phyloP scores from a whole-genome alignment of 2,329 filamentous ascomycete genomes.

The Neofusicoccum parvum region DNA sequence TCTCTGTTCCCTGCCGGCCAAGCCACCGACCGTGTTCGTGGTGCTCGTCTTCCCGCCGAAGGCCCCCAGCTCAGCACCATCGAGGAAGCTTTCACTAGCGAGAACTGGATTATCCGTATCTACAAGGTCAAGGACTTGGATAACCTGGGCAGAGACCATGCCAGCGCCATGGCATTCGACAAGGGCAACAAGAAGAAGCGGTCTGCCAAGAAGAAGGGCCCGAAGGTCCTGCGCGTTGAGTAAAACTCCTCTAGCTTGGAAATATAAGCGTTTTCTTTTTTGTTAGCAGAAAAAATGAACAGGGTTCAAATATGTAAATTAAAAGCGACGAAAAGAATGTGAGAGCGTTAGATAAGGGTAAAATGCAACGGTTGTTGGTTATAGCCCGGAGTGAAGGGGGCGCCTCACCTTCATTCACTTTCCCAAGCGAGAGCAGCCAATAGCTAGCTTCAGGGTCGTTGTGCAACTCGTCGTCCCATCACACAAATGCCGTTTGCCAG shows the following conservation, averaged over 20 bases:
- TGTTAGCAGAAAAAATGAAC: slow-evolving; percentile 6
- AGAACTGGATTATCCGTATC: slow-evolving; percentile 99
- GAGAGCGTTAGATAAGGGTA: slow-evolving; percentile 9
- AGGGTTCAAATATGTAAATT: slow-evolving; percentile 7
- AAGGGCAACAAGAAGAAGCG: slow-evolving; percentile 85
- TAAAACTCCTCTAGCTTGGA: slow-evolving; percentile 44
- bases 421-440: background rate
- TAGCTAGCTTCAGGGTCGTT: background rate
- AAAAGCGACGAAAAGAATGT: slow-evolving; percentile 1
- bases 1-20: slow-evolving; percentile 88
- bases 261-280: background rate
- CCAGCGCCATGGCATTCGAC: slow-evolving; percentile 68
- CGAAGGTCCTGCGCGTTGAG: slow-evolving; percentile 71
- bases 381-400: background rate
- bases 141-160: slow-evolving; percentile 90
- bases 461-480: background rate
- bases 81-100: slow-evolving; percentile 96
- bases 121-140: slow-evolving; percentile 99
- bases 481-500: slow-evolving; percentile 3
- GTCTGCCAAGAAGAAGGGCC: slow-evolving; percentile 69
- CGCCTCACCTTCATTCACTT: background rate
- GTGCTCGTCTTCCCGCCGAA: slow-evolving; percentile 75
- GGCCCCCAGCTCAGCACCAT: slow-evolving; percentile 84
- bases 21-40: slow-evolving; percentile 86
- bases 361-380: background rate